Percentiles rank a stretch among this genome's conserved stretches.
These are phyloP conservation scores for Beauveria bassiana DNA, from an alignment of 2,329 filamentous ascomycete species.

Conservation along the genomic window DNA sequence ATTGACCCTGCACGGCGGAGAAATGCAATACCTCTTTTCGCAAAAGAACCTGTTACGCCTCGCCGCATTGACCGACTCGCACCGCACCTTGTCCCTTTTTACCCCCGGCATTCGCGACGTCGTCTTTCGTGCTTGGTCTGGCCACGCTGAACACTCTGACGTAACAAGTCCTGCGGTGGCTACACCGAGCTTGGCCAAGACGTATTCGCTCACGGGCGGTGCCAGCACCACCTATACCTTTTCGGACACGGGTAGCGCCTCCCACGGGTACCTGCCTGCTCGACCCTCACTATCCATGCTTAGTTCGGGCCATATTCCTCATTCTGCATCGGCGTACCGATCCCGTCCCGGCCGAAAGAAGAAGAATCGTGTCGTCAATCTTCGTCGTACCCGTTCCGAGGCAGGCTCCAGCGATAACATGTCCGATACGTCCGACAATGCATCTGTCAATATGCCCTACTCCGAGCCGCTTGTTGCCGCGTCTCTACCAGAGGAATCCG, in stretches of 20 bases:
- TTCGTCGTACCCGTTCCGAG: slow-evolving; percentile 55
- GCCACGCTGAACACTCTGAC: slow-evolving; percentile 64
- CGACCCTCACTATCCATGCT: slow-evolving; percentile 59
- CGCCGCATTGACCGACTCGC: slow-evolving; percentile 75
- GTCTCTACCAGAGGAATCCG: slow-evolving; percentile 52
- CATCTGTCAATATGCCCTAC: slow-evolving; percentile 49
- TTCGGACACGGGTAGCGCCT: slow-evolving; percentile 59
- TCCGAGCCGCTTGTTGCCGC: slow-evolving; percentile 53
- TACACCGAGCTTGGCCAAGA: slow-evolving; percentile 50
- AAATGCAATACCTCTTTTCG: slow-evolving; percentile 85
- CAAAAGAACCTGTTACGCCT: slow-evolving; percentile 87
- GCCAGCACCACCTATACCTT: slow-evolving; percentile 62
- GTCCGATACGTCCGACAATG: slow-evolving; percentile 42
- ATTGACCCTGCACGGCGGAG: slow-evolving; percentile 70
- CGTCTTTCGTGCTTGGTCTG: slow-evolving; percentile 88
- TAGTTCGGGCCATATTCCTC: slow-evolving; percentile 51
- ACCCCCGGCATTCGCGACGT: slow-evolving; percentile 86
- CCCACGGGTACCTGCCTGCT: slow-evolving; percentile 55
- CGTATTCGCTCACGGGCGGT: slow-evolving; percentile 54
- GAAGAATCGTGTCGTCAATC: slow-evolving; percentile 76
- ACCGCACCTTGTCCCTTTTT: slow-evolving; percentile 83
- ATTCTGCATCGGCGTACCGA: slow-evolving; percentile 57
- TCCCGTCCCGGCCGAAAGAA: slow-evolving; percentile 62
- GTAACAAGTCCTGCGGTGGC: slow-evolving; percentile 38
- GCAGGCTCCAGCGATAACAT: slow-evolving; percentile 43